Conservation (phyloP, 805 yeast species). For the Sugiyamaella boreocaroliniensis region DNA sequence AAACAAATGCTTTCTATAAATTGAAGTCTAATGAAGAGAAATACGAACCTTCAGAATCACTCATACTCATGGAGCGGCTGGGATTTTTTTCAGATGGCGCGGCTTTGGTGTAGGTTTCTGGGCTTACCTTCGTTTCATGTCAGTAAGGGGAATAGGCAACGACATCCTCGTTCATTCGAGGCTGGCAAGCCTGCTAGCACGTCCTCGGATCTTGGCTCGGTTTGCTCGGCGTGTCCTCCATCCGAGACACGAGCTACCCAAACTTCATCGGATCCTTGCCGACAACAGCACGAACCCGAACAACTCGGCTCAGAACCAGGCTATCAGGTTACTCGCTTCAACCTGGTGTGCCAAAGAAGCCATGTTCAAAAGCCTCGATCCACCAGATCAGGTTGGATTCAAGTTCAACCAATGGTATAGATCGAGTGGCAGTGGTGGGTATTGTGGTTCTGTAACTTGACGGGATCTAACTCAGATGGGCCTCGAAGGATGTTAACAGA, state of each 20-base stretch:
- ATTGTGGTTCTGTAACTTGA: neutral
- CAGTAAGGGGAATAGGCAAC: slow-evolving; percentile 46
- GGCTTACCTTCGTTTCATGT: slow-evolving; percentile 4
- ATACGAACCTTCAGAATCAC: no score
- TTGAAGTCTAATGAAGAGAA: no score
- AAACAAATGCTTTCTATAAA: no score
- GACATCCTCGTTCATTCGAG: slow-evolving; percentile 40
- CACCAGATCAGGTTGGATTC: slow-evolving; percentile 44
- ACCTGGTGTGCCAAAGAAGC: slow-evolving; percentile 77
- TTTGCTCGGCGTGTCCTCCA: slow-evolving; percentile 48
- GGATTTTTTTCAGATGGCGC: neutral
- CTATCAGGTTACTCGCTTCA: slow-evolving; percentile 40
- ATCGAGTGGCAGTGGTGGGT: slow-evolving; percentile 20
- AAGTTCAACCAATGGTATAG: slow-evolving; percentile 57
- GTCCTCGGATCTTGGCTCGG: slow-evolving; percentile 19
- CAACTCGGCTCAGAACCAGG: slow-evolving; percentile 1
- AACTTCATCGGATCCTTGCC: slow-evolving; percentile 21
- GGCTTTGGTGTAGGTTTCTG: neutral
- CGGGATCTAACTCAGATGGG: neutral
- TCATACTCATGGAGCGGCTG: neutral
- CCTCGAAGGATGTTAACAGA: slow-evolving; percentile 19
- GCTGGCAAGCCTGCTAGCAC: neutral
- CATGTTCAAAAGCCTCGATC: slow-evolving; percentile 51
- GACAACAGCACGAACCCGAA: neutral
- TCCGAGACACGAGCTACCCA: slow-evolving; percentile 36